Conservation (phyloP, 257 asterid genomes). For the Catharanthus roseus region DNA sequence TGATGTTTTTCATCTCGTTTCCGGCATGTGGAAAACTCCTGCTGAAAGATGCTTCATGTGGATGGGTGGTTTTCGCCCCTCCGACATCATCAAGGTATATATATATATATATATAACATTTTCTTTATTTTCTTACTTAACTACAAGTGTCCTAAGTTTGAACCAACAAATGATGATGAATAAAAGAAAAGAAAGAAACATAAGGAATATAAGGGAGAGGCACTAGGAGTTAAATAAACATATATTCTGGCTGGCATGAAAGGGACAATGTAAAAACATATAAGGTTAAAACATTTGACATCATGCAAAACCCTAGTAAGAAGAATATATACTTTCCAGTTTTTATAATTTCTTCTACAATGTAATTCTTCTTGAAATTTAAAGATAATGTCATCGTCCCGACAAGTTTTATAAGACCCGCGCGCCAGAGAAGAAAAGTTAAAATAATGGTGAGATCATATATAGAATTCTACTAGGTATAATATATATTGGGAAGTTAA, state of each 20-base stretch:
- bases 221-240: constrained; percentile 5
- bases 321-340: background rate
- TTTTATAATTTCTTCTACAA: background rate
- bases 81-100: constrained; percentile 86
- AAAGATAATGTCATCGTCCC: constrained; percentile 1
- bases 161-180: too few relatives aligned
- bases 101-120: too few relatives aligned
- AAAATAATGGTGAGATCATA: constrained; percentile 17
- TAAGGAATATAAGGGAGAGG: constrained; percentile 6
- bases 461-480: constrained; percentile 9
- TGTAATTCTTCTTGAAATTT: background rate
- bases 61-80: constrained; percentile 90
- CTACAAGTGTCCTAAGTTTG: too few relatives aligned
- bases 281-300: background rate
- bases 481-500: background rate
- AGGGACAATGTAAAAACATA: constrained; percentile 8
- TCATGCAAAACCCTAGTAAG: constrained; percentile 17
- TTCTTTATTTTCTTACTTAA: too few relatives aligned
- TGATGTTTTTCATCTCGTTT: constrained; percentile 67
- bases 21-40: constrained; percentile 91
- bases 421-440: constrained; percentile 4
- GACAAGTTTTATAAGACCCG: background rate
- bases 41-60: constrained; percentile 89
- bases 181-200: too few relatives aligned
- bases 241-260: constrained; percentile 11